Evolutionary conservation across 441 rosid species (phyloP), one percentile per base, ranked within the genome.

Genomic region (Gossypium gossypioides): DNA sequence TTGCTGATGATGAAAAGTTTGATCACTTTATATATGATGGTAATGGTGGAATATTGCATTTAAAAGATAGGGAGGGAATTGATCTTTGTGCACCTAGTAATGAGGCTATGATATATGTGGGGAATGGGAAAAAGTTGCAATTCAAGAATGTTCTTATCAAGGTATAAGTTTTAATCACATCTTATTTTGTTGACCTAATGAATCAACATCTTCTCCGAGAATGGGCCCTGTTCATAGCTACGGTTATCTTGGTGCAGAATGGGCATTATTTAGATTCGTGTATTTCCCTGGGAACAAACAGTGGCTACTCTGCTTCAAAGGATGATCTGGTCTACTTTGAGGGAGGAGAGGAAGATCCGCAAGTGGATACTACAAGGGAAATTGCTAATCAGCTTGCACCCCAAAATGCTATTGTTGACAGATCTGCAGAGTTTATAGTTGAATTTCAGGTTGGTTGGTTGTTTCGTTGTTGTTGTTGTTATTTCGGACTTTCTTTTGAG

Each of bases 191-290:
- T 75, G 70, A 42, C 34, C 18, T 52, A 63, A 12, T 54, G 21
- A 73, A 55, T 21, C 54, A 18, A 25, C 9, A 52, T 62, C 37
- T 57, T 60, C 51, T 65, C 19, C 9, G 2, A 24, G 15, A 24
- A 24, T 44, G 58, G 75, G 12, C 72, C 64, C 69, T 21, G 46
- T 69, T 77, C 56, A 73, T 51, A 69, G 57, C 68, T 51, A 52
- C 51, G 34, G 42, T 44, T 62, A 15, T 76, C 10, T 61, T 81
- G 73, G 32, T 81, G 75, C 81, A 96, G 99, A 88, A 90, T 73
- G 98, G 98, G 72, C 85, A 83, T 73, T 87, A 75, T 79, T 82
- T 96, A 85, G 99, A 92, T 86, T 96, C 99, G 34, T 91, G 96
- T 75, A 80, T 92, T 79, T 83, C 79, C 54, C 85, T 96, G 81